phyloP scores from a whole-genome alignment of 108 stramenopile species.

The Nitzschia putrida region DNA sequence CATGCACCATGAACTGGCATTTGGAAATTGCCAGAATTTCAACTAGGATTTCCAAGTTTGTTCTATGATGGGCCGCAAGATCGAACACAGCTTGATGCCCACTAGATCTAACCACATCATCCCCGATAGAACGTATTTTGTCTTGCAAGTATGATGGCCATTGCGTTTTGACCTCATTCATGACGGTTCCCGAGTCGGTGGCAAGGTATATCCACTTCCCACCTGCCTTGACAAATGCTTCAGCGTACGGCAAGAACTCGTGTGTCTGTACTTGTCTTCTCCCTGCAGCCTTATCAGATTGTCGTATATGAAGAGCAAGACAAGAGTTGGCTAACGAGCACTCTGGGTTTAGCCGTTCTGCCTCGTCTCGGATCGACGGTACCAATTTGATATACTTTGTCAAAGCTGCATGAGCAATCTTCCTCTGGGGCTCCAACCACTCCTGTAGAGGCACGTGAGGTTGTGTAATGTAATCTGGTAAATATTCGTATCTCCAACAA shows the following conservation, averaged over 20 bases:
- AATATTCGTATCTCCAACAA: slow-evolving; percentile 55
- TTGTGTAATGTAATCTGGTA: slow-evolving; percentile 52
- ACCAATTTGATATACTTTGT: slow-evolving; percentile 42
- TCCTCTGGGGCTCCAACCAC: slow-evolving; percentile 48
- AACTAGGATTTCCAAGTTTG: slow-evolving; percentile 50
- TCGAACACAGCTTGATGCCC: slow-evolving; percentile 52
- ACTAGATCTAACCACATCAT: slow-evolving; percentile 39
- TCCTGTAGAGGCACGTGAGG: slow-evolving; percentile 49
- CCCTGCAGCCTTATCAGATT: slow-evolving; percentile 70
- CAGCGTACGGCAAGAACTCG: slow-evolving; percentile 49
- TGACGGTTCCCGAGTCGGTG: slow-evolving; percentile 52
- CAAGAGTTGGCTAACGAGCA: slow-evolving; percentile 43
- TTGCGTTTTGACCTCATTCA: slow-evolving; percentile 37
- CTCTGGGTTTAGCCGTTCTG: slow-evolving; percentile 40
- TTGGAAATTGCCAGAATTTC: slow-evolving; percentile 54
- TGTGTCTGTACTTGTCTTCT: slow-evolving; percentile 39
- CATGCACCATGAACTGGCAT: slow-evolving; percentile 59
- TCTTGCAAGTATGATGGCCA: slow-evolving; percentile 46
- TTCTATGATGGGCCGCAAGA: slow-evolving; percentile 49
- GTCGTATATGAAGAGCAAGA: slow-evolving; percentile 56
- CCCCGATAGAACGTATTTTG: slow-evolving; percentile 40
- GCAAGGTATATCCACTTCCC: slow-evolving; percentile 54
- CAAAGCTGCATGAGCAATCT: slow-evolving; percentile 36
- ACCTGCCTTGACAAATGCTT: slow-evolving; percentile 47
- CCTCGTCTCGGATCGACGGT: slow-evolving; percentile 35